phyloP scores from a whole-genome alignment of 2,329 filamentous ascomycete species.

The Fusarium metavorans region DNA sequence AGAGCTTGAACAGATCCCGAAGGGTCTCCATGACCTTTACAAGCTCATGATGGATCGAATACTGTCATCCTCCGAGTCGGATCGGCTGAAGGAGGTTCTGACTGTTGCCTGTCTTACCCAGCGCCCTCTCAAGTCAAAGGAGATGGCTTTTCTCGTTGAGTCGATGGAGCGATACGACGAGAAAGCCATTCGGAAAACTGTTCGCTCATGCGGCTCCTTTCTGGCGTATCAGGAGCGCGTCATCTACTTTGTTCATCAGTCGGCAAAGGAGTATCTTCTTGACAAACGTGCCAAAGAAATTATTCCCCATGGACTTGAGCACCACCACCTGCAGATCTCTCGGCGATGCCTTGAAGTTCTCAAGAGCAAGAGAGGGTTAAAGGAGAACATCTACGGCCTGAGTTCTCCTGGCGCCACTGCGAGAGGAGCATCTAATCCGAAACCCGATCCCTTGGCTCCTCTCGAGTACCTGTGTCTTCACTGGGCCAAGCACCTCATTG shows the following conservation, averaged over 20 bases:
- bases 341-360: slow-evolving; percentile 50
- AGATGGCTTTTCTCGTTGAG: slow-evolving; percentile 46
- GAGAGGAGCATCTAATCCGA: background rate
- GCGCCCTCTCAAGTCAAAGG: slow-evolving; percentile 51
- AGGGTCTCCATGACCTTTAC: slow-evolving; percentile 53
- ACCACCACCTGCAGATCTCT: slow-evolving; percentile 49
- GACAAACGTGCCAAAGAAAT: too few relatives aligned
- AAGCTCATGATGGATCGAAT: slow-evolving; percentile 53
- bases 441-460: slow-evolving; percentile 28
- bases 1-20: slow-evolving; percentile 45
- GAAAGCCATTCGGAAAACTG: slow-evolving; percentile 40
- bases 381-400: slow-evolving; percentile 52
- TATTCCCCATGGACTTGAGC: slow-evolving; percentile 21
- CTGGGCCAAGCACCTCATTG: slow-evolving; percentile 24
- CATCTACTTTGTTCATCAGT: slow-evolving; percentile 56
- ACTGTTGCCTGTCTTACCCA: slow-evolving; percentile 44
- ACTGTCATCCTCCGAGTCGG: slow-evolving; percentile 39
- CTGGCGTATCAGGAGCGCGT: slow-evolving; percentile 46
- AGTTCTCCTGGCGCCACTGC: background rate
- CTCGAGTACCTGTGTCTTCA: slow-evolving; percentile 37
- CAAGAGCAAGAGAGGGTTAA: slow-evolving; percentile 8
- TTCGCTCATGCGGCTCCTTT: slow-evolving; percentile 54
- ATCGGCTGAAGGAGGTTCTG: slow-evolving; percentile 52
- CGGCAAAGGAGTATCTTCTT: slow-evolving; percentile 56
- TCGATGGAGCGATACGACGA: slow-evolving; percentile 7